phyloP scores from a whole-genome alignment of 2,329 filamentous ascomycete genomes.

The Aureobasidium leucospermi region DNA sequence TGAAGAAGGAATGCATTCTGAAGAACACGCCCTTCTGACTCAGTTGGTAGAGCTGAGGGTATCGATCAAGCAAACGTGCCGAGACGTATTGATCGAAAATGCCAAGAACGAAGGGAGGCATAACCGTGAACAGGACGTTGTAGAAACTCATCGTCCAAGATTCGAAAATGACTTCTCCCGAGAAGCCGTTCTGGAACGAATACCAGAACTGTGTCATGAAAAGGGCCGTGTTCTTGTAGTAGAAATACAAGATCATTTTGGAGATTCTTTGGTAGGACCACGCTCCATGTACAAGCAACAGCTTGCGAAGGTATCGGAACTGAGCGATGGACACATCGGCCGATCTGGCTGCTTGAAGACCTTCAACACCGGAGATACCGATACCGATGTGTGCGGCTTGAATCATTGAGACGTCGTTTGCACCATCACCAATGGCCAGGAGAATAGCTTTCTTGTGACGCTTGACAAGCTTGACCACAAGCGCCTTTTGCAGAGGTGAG shows the following conservation, averaged over 20 bases:
- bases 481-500: conserved; percentile 89
- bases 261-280: conserved; percentile 98
- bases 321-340: conserved; percentile 94
- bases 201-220: conserved; percentile 99
- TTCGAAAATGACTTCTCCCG: conserved; percentile 95
- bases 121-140: conserved; percentile 94
- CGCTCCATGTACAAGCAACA: conserved; percentile 87
- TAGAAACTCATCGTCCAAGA: conserved; percentile 99
- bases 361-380: conserved; percentile 94
- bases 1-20: conserved; percentile 81
- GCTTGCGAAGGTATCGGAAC: conserved; percentile 88
- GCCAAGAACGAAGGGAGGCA: conserved; percentile 87
- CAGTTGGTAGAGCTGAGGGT: conserved; percentile 90
- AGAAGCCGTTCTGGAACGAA: conserved; percentile 97
- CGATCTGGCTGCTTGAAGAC: conserved; percentile 89
- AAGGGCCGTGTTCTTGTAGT: conserved; percentile 98
- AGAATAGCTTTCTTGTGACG: conserved; percentile 86
- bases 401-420: conserved; percentile 99
- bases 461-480: conserved; percentile 97
- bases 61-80: conserved; percentile 84
- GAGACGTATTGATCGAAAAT: conserved; percentile 98
- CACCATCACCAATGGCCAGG: conserved; percentile 92
- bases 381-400: conserved; percentile 97
- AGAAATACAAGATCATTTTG: conserved; percentile 96
- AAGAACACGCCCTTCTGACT: conserved; percentile 93